These are phyloP conservation scores for Phialophora expanda DNA, from an alignment of 2,329 filamentous ascomycete species.

Conservation along the genomic window DNA sequence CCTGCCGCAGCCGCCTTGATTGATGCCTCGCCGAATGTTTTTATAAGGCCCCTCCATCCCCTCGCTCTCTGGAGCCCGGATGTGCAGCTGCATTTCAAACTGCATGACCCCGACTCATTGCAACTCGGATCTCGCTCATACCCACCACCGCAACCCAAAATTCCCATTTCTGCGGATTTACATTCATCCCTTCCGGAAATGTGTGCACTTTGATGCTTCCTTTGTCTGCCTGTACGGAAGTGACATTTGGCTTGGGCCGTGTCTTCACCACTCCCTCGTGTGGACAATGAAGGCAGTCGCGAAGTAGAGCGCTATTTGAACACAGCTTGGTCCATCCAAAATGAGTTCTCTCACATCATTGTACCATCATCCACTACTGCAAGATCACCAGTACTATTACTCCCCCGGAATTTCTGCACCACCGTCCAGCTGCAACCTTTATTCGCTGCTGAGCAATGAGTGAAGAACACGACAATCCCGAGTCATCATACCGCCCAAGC, in stretches of 20 bases:
- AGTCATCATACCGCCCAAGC: conserved; percentile 50
- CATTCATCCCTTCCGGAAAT: conserved; percentile 3
- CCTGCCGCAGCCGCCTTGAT: conserved; percentile 7
- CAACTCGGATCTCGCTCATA: conserved; percentile 8
- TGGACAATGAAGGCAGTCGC: conserved; percentile 3
- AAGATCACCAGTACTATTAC: conserved; percentile 13
- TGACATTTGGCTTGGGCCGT: background rate
- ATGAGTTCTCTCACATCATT: conserved; percentile 15
- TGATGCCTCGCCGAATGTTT: conserved; percentile 4
- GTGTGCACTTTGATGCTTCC: background rate
- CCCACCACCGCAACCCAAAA: background rate
- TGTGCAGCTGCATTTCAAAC: background rate
- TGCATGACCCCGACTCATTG: background rate
- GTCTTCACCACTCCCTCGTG: background rate
- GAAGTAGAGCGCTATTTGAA: background rate
- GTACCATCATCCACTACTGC: conserved; percentile 10
- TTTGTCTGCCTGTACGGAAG: background rate
- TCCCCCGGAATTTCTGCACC: conserved; percentile 22
- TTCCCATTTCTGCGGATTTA: conserved; percentile 3
- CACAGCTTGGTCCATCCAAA: conserved; percentile 9
- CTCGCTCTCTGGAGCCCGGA: conserved; percentile 5
- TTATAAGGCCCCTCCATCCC: conserved; percentile 17
- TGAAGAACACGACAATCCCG: conserved; percentile 35
- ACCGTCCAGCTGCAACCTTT: conserved; percentile 18
- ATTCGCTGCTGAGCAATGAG: conserved; percentile 35